Conservation (phyloP, 2,329 filamentous ascomycete genomes). For the Bipolaris gigantea region DNA sequence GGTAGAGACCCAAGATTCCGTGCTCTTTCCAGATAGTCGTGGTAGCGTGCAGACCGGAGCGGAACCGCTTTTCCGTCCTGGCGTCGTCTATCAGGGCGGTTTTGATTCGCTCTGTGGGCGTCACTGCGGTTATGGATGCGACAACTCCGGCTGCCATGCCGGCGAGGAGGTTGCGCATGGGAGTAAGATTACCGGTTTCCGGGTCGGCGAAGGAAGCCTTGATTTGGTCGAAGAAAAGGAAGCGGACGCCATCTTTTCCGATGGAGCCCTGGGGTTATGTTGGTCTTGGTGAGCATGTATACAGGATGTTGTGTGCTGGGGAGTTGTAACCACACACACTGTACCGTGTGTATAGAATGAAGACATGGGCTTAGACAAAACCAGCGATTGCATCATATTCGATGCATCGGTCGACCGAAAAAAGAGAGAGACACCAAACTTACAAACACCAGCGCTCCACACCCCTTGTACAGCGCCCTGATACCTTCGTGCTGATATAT, state of each 20-base stretch:
- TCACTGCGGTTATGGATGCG: conserved; percentile 66
- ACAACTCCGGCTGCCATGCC: conserved; percentile 66
- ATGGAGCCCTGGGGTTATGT: conserved; percentile 53
- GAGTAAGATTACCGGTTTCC: conserved; percentile 59
- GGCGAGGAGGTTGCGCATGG: conserved; percentile 60
- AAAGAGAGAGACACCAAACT: not conserved
- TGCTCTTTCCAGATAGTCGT: conserved; percentile 54
- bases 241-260: conserved; percentile 67
- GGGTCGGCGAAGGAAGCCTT: conserved; percentile 60
- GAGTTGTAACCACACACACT: not conserved
- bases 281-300: conserved; percentile 9
- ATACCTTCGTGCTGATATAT: conserved; percentile 61
- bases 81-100: conserved; percentile 68
- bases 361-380: not conserved
- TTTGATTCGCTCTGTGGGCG: conserved; percentile 69
- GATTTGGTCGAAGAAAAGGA: conserved; percentile 67
- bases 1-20: conserved; percentile 59
- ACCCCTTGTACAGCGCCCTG: conserved; percentile 64
- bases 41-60: conserved; percentile 56
- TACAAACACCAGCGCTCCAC: conserved; percentile 59
- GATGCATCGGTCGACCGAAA: not conserved
- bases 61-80: conserved; percentile 53
- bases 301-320: not conserved
- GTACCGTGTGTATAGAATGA: not conserved
- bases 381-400: not conserved